Evolutionary conservation across 306 rosid genomes (phyloP).

Genomic region (Aeschynomene evenia): DNA sequence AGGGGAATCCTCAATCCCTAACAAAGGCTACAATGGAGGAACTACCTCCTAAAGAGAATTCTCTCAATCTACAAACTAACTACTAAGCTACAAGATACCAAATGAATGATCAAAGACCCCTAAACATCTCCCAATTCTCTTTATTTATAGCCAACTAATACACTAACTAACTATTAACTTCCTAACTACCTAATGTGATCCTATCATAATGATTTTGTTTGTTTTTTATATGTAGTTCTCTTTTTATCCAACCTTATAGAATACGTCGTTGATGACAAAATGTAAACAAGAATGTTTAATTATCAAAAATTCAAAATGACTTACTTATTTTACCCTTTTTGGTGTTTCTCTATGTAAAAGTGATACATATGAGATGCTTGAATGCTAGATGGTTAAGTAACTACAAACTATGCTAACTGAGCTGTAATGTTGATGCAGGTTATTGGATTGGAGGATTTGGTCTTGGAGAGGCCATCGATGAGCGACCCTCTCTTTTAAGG

Average conservation of each 20-base stretch:
- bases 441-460: slow-evolving; percentile 97
- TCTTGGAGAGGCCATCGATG: slow-evolving; percentile 84
- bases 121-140: too few species aligned
- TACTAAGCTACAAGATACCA: too few species aligned
- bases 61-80: too few species aligned
- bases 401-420: slow-evolving; percentile 11
- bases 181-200: too few species aligned
- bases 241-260: background rate
- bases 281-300: background rate
- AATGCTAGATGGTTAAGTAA: background rate
- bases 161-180: too few species aligned
- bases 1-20: too few species aligned
- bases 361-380: background rate
- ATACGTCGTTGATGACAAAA: background rate
- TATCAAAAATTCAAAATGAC: background rate
- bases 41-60: too few species aligned
- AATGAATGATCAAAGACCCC: too few species aligned
- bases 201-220: too few species aligned
- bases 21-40: too few species aligned
- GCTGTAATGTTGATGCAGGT: slow-evolving; percentile 49
- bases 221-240: background rate
- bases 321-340: background rate
- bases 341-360: background rate
- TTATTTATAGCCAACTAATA: too few species aligned
- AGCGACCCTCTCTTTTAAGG: slow-evolving; percentile 71